phyloP scores from a whole-genome alignment of 2,329 filamentous ascomycete genomes.

The Cladophialophora psammophila region DNA sequence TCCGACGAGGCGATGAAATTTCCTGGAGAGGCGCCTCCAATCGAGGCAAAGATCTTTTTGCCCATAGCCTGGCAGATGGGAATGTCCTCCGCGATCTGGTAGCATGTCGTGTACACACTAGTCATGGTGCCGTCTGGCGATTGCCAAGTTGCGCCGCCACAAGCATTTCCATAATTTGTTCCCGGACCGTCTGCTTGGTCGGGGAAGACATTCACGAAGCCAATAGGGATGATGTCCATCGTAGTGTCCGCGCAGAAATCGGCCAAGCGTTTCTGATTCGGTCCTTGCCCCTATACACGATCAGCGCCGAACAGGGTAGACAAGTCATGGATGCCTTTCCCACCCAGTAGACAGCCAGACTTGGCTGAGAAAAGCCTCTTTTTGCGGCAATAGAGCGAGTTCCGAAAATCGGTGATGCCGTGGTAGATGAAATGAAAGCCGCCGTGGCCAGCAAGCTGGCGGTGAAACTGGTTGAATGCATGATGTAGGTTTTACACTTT shows the following conservation, averaged over 20 bases:
- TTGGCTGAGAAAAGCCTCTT: conserved; percentile 40
- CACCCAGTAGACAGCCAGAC: conserved; percentile 63
- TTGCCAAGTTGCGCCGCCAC: conserved; percentile 51
- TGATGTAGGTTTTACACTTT: conserved; percentile 16
- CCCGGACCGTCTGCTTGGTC: conserved; percentile 56
- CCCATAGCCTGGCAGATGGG: conserved; percentile 67
- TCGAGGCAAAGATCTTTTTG: conserved; percentile 75
- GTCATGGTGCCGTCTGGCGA: conserved; percentile 44
- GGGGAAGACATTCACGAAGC: conserved; percentile 64
- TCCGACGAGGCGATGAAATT: conserved; percentile 66
- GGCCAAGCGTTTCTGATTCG: conserved; percentile 55
- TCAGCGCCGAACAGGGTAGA: conserved; percentile 31
- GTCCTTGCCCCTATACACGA: conserved; percentile 58
- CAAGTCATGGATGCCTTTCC: conserved; percentile 18
- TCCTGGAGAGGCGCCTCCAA: conserved; percentile 74
- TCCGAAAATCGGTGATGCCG: conserved; percentile 50
- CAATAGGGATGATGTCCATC: conserved; percentile 64
- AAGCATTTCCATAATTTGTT: conserved; percentile 65
- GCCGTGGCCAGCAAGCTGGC: conserved; percentile 37
- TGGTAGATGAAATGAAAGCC: conserved; percentile 35
- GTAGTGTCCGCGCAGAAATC: conserved; percentile 60
- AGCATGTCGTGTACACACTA: conserved; percentile 53
- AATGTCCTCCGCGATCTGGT: conserved; percentile 56
- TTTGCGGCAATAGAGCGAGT: conserved; percentile 37
- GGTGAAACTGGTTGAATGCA: conserved; percentile 33